Base-by-base conservation (phyloP, 768 basidiomycete species). In the Kwoniella mangroviensis region DNA sequence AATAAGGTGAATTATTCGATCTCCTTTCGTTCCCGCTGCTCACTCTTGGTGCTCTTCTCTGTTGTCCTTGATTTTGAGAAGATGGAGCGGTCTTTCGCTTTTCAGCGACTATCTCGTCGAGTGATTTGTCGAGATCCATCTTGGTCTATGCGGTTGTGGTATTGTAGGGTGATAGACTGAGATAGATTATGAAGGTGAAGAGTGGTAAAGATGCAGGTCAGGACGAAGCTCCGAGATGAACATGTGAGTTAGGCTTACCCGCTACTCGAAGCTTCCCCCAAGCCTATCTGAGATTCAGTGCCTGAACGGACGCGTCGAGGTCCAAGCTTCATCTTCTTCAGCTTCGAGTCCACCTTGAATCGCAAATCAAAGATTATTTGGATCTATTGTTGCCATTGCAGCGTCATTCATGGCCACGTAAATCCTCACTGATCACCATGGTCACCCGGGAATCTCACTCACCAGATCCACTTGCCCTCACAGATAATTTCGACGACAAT, bases 101-200 rank as follows among this genome's bases (percentile, higher is more conserved):
- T 28, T 76, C 73, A 26, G 77, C 62, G 59, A 81, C 76, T 57
- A 79, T 54, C 2, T 74, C 77, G 61, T 81, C 79, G 10, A 81
- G 79, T 28, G 77, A 70, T 65, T 73, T 75, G 70, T 81, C 79
- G 57, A 81, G 28, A 59, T 81, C 74, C 79, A 81, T 81, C 19
- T 19, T 74, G 62, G 9, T 28, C 26, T 53, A 42, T 21, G 7
- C 51, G 24, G 10, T n/a, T 55, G 67, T 28, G 19, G 67, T 41
- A 10, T 34, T 6, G 59, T 28, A 15, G 17, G 53, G 49, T 34
- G 11, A 41, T 13, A 53, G 5, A 12, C 10, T 15, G 11, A 41
- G 41, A 24, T 28, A 56, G 12, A 26, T 43, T 43, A 34, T 34
- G 24, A 65, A 11, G 15, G 41, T 40, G 63, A 34, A n/a, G 45